Conservation (phyloP, 2,329 filamentous ascomycete species). For the Apiospora pterosperma region DNA sequence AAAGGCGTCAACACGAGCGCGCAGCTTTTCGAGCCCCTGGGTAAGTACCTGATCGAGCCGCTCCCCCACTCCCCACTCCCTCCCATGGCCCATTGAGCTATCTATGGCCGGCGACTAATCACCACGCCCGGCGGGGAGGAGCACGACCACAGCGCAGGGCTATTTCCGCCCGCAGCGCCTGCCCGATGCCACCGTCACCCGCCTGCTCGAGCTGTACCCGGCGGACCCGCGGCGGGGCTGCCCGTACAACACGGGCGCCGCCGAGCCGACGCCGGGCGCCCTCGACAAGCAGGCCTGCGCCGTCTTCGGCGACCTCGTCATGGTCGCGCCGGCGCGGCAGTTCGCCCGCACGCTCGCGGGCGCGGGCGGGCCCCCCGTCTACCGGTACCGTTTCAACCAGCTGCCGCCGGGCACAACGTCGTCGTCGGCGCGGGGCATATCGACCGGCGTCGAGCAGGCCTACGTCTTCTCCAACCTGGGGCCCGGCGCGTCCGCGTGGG, state of each 20-base stretch:
- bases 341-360: conserved; percentile 49
- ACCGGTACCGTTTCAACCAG: conserved; percentile 50
- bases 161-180: background rate
- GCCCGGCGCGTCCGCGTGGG: conserved; percentile 36
- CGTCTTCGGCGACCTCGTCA: conserved; percentile 49
- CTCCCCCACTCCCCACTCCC: too few species aligned
- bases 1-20: background rate
- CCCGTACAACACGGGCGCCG: conserved; percentile 4
- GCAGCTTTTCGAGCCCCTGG: background rate
- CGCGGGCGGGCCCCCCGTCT: conserved; percentile 44
- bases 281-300: conserved; percentile 7
- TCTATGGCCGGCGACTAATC: too few species aligned
- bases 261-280: background rate
- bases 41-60: too few species aligned
- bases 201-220: conserved; percentile 6
- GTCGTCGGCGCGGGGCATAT: conserved; percentile 42
- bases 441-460: conserved; percentile 35
- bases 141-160: conserved; percentile 33
- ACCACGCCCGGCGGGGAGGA: conserved; percentile 9
- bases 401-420: conserved; percentile 37
- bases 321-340: conserved; percentile 52
- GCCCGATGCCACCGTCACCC: background rate
- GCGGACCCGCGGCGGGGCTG: conserved; percentile 7
- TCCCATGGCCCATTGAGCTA: too few species aligned
- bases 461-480: conserved; percentile 51